Conservation (phyloP, 352 stramenopile genomes). For the Globisporangium mamillatum region DNA sequence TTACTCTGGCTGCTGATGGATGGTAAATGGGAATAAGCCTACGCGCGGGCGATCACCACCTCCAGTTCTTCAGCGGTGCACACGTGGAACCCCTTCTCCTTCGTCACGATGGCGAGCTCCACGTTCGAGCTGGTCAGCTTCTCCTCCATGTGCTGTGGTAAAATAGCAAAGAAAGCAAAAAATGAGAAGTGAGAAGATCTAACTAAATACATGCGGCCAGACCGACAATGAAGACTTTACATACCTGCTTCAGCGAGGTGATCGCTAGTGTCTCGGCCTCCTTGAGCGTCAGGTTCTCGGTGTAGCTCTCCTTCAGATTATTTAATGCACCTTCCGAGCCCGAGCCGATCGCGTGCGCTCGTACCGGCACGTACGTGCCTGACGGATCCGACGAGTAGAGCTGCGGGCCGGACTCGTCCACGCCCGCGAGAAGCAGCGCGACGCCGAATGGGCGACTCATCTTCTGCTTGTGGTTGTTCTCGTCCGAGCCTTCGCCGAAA, state of each 20-base stretch:
- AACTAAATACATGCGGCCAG: neutral
- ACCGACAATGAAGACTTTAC: neutral
- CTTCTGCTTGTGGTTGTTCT: conserved; percentile 96
- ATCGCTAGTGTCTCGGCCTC: conserved; percentile 97
- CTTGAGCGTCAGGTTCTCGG: conserved; percentile 92
- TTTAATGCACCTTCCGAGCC: conserved; percentile 97
- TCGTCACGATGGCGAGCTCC: conserved; percentile 95
- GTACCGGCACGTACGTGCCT: conserved; percentile 98
- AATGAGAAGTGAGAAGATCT: neutral
- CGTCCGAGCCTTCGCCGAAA: conserved; percentile 90
- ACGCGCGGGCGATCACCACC: conserved; percentile 85
- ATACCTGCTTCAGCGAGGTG: conserved; percentile 93
- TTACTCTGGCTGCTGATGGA: neutral
- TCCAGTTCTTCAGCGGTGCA: conserved; percentile 93
- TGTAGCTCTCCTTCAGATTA: conserved; percentile 98
- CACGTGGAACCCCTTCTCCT: conserved; percentile 95
- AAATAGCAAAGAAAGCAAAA: too few species aligned
- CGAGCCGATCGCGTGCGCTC: conserved; percentile 98
- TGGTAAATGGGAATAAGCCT: conserved; percentile 6
- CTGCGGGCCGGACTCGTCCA: conserved; percentile 93
- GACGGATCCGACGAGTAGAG: conserved; percentile 98
- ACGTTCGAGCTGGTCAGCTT: conserved; percentile 98
- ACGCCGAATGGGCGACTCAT: conserved; percentile 99
- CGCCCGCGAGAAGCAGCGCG: conserved; percentile 95
- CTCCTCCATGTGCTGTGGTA: conserved; percentile 97